Base-by-base conservation (phyloP, 2,329 filamentous ascomycete species). In the Calonectria leucothoes region DNA sequence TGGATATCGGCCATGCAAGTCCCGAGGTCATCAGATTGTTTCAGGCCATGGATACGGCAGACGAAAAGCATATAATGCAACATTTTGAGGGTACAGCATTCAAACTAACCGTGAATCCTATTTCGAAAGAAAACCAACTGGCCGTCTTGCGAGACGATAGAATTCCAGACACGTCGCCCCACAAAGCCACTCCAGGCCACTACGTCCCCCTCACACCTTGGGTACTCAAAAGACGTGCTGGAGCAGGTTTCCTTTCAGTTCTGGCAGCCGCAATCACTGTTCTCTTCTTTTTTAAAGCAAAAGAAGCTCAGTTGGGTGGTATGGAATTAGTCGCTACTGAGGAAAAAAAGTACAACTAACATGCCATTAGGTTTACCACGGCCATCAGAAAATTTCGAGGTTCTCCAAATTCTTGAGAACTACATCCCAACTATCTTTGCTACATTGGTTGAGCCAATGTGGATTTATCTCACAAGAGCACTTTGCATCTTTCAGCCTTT, bases 401-500 rank as follows among this genome's bases (percentile, higher is more conserved):
- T 71, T 23, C 61, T 45, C 1, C 63, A 61, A n/a, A 33, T 71
- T 27, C 39, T 71, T 4, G 63, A 61, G 23, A 72, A 66, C 15
- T 72, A 64, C 35, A 25, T 72, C 23, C 70, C 70, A 25, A 69
- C 70, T 2, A 33, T 65, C 5, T 49, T 69, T 23, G 65, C 70
- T 14, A 72, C 70, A 29, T 20, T 65, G 8, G 14, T 65, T 1
- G 70, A 69, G 25, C 48, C 70, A 2, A 42, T 72, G 7, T 72
- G 70, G 70, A 67, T 66, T 2, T 59, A 59, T 15, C 23, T 72
- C 2, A 66, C 59, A 6, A 20, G 70, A 8, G 55, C 65, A 2
- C 12, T 72, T 7, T 69, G 66, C 37, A 64, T 72, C 14, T 49
- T 72, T 17, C 66, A 69, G 29, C 70, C 70, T 3, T 72, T 72